These are phyloP conservation scores for Medicago lupulina DNA, from an alignment of 306 rosid species.

Conservation along the genomic window DNA sequence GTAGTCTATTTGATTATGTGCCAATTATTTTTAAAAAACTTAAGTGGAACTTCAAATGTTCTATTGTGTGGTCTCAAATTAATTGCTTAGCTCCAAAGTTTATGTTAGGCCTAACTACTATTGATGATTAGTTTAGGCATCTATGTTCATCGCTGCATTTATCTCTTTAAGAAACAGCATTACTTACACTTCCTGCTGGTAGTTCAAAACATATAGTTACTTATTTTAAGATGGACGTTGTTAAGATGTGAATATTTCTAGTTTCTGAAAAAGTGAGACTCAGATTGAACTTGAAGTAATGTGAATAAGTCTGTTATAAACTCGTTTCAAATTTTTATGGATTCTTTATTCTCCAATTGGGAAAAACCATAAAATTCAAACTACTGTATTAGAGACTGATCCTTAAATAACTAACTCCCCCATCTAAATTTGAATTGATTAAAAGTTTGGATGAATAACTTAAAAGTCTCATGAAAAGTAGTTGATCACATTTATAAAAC, in stretches of 20 bases:
- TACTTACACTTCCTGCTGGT: background rate
- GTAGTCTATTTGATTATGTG: no score
- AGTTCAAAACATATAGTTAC: background rate
- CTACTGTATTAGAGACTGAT: background rate
- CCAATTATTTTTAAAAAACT: no score
- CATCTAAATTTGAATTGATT: background rate
- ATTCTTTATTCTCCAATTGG: background rate
- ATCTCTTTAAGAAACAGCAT: no score
- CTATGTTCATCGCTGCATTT: no score
- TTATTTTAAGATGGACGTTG: background rate
- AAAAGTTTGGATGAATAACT: background rate
- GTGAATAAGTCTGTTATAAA: background rate
- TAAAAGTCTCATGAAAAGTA: background rate
- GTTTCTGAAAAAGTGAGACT: background rate
- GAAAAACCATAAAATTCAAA: background rate
- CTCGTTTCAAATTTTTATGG: background rate
- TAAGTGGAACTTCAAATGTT: no score
- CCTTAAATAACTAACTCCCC: background rate
- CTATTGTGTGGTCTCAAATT: no score
- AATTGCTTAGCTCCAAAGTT: background rate
- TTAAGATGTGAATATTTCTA: background rate
- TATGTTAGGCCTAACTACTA: background rate
- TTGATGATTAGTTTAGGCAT: background rate
- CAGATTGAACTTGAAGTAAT: background rate
- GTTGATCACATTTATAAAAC: background rate